Evolutionary conservation across 371 early-diverging fungal species (phyloP), one percentile per base, ranked within the genome.

Genomic region (Batkoa obscura): DNA sequence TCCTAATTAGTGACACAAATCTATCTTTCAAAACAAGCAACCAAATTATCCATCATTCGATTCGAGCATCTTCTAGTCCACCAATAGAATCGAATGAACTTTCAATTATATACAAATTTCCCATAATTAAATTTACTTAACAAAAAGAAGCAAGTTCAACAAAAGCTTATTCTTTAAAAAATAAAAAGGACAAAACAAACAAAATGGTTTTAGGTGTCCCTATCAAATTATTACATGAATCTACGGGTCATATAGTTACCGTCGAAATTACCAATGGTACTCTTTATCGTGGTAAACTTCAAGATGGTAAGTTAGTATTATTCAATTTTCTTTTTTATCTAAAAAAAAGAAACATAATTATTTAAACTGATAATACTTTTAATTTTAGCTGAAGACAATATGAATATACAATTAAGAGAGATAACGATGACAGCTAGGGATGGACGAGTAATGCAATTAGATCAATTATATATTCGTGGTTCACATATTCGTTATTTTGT

Each of bases 381-480:
- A 36, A 12, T 17, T 59, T 46, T 65, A 85, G 86, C 90, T 60
- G 99, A 98, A 68, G 99, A 98, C 70, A 94, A 90, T 71, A 95
- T 98, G 96, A 98, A 98, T 68, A 80, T 93, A 47, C 93, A 93
- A 70, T 73, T 98, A 60, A 77, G 72, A 62, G 89, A 93, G 60
- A 88, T 96, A 58, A 87, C 86, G 37, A 86, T 90, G 43, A 93
- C 94, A 2, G 81, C 78, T 59, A 81, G 92, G 47, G 92, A 94
- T 67, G 95, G 95, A 36, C 78, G 85, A 59, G 80, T 85, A 49
- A 73, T 83, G 56, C 87, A 90, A 60, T 73, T 94, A 64, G 92
- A 94, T 67, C 94, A 93, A 69, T 90, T 93, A 43, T 94, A 88
- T 62, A 83, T 96, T 66, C 86, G 99, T 58, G 99, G 99, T 37